Evolutionary conservation across 2,329 filamentous ascomycete genomes (phyloP), one percentile per base, ranked within the genome.

Genomic region (Penicillium sp.): DNA sequence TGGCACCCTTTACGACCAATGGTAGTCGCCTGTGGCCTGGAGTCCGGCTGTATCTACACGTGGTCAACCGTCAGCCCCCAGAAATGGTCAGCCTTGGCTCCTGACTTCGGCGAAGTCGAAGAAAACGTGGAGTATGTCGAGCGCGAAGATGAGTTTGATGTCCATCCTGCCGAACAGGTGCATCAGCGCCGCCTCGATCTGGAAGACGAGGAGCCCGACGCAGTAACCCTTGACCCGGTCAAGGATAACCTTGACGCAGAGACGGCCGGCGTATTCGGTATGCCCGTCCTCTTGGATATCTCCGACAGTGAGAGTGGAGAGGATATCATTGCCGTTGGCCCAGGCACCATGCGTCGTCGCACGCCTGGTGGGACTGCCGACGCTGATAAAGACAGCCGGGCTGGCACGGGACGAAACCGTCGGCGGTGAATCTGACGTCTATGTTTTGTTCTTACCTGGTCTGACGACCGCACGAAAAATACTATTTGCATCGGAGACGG

Each of bases 111-210:
- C 36, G 94, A 99, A 72, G 91, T 99, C 13, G 94, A 99, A 73
- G 94, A 99, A 73, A 99, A 99, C 63, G 91, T 96, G 20, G 90
- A 97, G 69, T 99, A 99, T 68, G 84, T 95, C 38, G 94, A 99
- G 71, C 83, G 84, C 50, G 94, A 99, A 73, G 94, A 99, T 69
- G 94, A 99, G 68, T 99, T 99, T 63, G 95, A 99, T 70, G 95
- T 97, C 50, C 94, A 97, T 68, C 91, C 91, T 0, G 87, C 92
- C 51, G 92, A 96, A 68, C 92, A 97, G 70, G 86, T 97, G 50
- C 90, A 95, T 68, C 92, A 96, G 70, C 84, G 92, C 27, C 84
- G 92, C 39, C 79, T 97, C 2, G 92, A 97, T 68, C 81, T 88
- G 11, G 94, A 99, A 73, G 94, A 97, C 63, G 94, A 97, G 69